Evolutionary conservation across 2,329 filamentous ascomycete species (phyloP).

Genomic region (Pseudogymnoascus destructans): DNA sequence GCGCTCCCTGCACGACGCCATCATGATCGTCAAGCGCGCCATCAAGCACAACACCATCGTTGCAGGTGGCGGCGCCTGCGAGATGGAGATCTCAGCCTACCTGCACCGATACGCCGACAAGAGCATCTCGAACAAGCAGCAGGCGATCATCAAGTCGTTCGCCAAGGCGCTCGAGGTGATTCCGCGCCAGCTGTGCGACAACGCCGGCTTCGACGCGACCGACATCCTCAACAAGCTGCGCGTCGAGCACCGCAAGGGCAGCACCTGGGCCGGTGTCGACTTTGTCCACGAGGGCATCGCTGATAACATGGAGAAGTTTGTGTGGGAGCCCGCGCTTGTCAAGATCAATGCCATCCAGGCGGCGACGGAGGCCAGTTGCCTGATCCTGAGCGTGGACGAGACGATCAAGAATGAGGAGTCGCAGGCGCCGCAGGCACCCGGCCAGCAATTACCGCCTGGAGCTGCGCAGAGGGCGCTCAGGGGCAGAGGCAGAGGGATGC

Average conservation of each 20-base stretch:
- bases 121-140: constrained; percentile 88
- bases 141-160: constrained; percentile 94
- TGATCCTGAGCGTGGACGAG: constrained; percentile 95
- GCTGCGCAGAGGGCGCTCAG: constrained; percentile 82
- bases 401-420: constrained; percentile 98
- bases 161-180: constrained; percentile 96
- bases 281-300: constrained; percentile 83
- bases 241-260: constrained; percentile 89
- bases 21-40: constrained; percentile 99
- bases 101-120: constrained; percentile 86
- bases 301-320: constrained; percentile 90
- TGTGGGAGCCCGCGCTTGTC: constrained; percentile 93
- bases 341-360: constrained; percentile 97
- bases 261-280: constrained; percentile 90
- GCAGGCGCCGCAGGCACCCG: constrained; percentile 66
- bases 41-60: constrained; percentile 93
- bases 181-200: constrained; percentile 93
- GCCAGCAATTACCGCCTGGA: constrained; percentile 59
- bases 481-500: constrained; percentile 78
- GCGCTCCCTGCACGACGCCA: constrained; percentile 92
- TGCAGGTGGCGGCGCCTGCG: constrained; percentile 81
- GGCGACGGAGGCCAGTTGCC: constrained; percentile 84
- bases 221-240: constrained; percentile 94
- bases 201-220: constrained; percentile 94
- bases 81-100: constrained; percentile 95